Conservation (phyloP, 75 land plant species). For the Pseudotsuga menziesii region DNA sequence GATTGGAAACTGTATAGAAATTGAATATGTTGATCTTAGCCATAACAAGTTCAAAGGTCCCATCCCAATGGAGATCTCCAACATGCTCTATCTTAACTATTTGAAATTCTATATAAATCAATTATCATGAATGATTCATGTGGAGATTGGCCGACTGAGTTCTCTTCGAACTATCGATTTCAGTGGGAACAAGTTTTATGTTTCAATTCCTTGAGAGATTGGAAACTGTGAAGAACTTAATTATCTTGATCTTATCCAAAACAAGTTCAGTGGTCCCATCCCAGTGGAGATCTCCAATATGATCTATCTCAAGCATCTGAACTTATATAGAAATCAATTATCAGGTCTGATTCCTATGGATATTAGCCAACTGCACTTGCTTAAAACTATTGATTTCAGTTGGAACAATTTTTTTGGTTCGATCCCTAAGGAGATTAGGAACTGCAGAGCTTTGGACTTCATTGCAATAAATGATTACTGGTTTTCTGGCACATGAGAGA, state of each 20-base stretch:
- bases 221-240: slow-evolving; percentile 36
- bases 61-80: slow-evolving; percentile 43
- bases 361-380: too few species aligned
- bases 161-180: slow-evolving; percentile 42
- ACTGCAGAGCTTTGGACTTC: too few species aligned
- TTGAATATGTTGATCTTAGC: slow-evolving; percentile 45
- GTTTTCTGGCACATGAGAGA: too few species aligned
- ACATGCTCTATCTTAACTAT: slow-evolving; percentile 14
- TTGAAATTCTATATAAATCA: too few species aligned
- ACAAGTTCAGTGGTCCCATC: slow-evolving; percentile 33
- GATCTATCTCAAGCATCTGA: background rate
- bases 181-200: slow-evolving; percentile 50
- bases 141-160: slow-evolving; percentile 39
- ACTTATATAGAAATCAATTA: too few species aligned
- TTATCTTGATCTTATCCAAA: slow-evolving; percentile 45
- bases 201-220: slow-evolving; percentile 42
- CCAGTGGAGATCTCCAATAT: slow-evolving; percentile 44
- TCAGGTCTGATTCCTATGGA: too few species aligned
- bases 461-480: too few species aligned
- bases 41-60: slow-evolving; percentile 38
- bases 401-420: too few species aligned
- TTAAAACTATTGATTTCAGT: too few species aligned
- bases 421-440: too few species aligned
- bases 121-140: slow-evolving; percentile 45
- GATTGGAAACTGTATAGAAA: slow-evolving; percentile 27